phyloP scores from a whole-genome alignment of 129 eudicot genomes.

The Silybum marianum region DNA sequence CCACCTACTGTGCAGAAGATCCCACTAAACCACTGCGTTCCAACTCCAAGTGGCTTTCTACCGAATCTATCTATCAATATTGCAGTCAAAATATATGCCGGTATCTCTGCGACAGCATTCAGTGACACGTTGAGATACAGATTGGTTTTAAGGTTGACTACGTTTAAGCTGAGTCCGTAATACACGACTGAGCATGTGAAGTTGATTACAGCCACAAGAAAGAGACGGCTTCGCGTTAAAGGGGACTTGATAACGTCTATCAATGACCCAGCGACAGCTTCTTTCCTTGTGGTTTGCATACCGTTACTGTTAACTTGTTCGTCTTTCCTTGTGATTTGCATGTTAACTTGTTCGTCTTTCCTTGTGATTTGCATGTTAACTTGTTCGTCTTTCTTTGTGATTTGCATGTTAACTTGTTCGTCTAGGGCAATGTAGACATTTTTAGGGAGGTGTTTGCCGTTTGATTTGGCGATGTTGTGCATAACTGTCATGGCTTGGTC shows the following conservation, averaged over 20 bases:
- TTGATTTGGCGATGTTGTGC: slow-evolving; percentile 59
- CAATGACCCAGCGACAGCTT: slow-evolving; percentile 44
- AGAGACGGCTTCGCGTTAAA: slow-evolving; percentile 52
- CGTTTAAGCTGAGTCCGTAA: slow-evolving; percentile 79
- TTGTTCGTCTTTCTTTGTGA: slow-evolving; percentile 39
- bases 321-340: too few species aligned
- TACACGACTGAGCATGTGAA: slow-evolving; percentile 69
- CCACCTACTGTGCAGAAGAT: slow-evolving; percentile 60
- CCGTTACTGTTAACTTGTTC: slow-evolving; percentile 36
- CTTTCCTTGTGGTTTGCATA: slow-evolving; percentile 16
- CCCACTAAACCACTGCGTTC: slow-evolving; percentile 88
- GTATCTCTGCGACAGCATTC: slow-evolving; percentile 76
- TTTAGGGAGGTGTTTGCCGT: slow-evolving; percentile 54
- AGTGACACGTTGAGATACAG: slow-evolving; percentile 67
- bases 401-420: slow-evolving; percentile 31
- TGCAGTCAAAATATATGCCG: slow-evolving; percentile 74
- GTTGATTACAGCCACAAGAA: slow-evolving; percentile 57
- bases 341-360: slow-evolving; percentile 47
- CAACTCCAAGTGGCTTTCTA: slow-evolving; percentile 76
- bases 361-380: too few species aligned
- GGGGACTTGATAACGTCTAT: slow-evolving; percentile 64
- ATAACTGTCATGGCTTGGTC: slow-evolving; percentile 63
- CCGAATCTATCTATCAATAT: slow-evolving; percentile 63
- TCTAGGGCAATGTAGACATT: slow-evolving; percentile 53
- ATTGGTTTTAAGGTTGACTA: slow-evolving; percentile 76